phyloP scores from a whole-genome alignment of 371 early-diverging fungal species.

The Dichotomocladium elegans region DNA sequence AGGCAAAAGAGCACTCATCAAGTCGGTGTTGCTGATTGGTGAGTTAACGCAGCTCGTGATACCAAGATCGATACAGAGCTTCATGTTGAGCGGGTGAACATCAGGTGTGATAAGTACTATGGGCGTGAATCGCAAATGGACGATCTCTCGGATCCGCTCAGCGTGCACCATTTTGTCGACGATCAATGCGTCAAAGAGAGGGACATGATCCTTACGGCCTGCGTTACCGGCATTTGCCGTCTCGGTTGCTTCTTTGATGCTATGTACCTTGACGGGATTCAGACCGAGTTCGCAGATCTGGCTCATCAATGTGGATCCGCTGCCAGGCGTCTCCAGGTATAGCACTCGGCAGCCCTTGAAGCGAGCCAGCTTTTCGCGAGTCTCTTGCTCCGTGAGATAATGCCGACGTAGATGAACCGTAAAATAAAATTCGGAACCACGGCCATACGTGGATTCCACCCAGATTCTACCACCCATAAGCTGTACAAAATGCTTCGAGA shows the following conservation, averaged over 20 bases:
- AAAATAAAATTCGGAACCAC: constrained; percentile 71
- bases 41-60: constrained; percentile 64
- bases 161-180: constrained; percentile 36
- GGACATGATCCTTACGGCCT: constrained; percentile 15
- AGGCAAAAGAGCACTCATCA: constrained; percentile 61
- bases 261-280: constrained; percentile 15
- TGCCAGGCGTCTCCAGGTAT: constrained; percentile 36
- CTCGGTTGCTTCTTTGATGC: constrained; percentile 40
- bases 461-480: constrained; percentile 65
- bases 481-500: constrained; percentile 49
- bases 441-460: constrained; percentile 65
- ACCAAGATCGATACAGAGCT: constrained; percentile 60
- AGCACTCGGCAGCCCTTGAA: constrained; percentile 48
- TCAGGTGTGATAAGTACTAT: constrained; percentile 54
- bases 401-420: constrained; percentile 52
- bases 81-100: constrained; percentile 49
- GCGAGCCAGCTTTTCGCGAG: constrained; percentile 41
- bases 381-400: constrained; percentile 32
- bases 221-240: constrained; percentile 11
- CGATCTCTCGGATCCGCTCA: constrained; percentile 44
- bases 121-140: constrained; percentile 58
- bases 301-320: constrained; percentile 12
- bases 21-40: constrained; percentile 50
- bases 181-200: constrained; percentile 39
- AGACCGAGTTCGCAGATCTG: constrained; percentile 19